Evolutionary conservation across 345 rosid species (phyloP), one percentile per base, ranked within the genome.

Genomic region (Gossypium stocksii): DNA sequence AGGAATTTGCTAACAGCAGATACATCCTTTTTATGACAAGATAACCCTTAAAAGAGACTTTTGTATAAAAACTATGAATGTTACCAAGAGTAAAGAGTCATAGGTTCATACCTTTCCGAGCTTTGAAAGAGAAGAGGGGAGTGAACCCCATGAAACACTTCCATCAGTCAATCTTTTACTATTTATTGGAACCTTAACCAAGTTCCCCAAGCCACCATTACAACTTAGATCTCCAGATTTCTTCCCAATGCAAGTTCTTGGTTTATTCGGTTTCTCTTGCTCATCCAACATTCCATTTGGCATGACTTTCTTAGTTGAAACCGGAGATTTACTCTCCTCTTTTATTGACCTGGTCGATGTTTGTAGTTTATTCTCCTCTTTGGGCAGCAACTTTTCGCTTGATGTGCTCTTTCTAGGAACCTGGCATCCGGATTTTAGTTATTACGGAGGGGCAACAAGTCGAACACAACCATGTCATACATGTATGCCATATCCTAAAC

Each of bases 101-200:
- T 3, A 48, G 68, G 45, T 71, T 7, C 70, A 76, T 87, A 95
- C 99, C 97, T 89, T 94, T 77, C 99, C 99, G 44, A 93, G 90
- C 86, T 81, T 89, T 23, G 94, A 82, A 82, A 95, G 90, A 70
- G 98, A 89, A 25, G 92, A 83, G 34, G 99, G 94, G 23, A 93
- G 94, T 5, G 93, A 80, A 80, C 69, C 63, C 98, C 99, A 93
- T 48, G 93, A 81, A 80, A 91, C 79, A 82, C 74, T 86, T 72
- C 87, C 89, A 65, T 91, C 91, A 10, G 89, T 88, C 80, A 89
- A 75, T 84, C 83, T 86, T 87, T 81, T 85, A 80, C 90, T 76
- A 72, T 77, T 91, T 52, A 89, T 71, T n/a, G 97, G 79, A 72
- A 93, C 82, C 89, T 86, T 93, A 74, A 93, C 93, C 83, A 93